Percentiles rank a stretch among this genome's conserved stretches.
Conservation (phyloP, 495 filamentous ascomycete genomes). For the Aspergillus haitiensis region DNA sequence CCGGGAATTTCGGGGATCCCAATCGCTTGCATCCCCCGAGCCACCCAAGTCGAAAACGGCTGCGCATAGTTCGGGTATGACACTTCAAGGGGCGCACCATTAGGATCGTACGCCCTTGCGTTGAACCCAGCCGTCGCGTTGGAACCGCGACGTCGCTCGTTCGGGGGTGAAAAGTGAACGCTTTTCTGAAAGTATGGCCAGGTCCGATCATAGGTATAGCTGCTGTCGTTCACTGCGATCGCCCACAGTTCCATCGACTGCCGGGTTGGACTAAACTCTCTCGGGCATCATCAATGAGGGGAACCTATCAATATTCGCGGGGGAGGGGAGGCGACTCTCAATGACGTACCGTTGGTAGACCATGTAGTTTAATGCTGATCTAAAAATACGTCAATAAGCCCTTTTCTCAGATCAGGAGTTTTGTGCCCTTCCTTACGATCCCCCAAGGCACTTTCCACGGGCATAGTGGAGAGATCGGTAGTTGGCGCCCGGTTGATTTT, state of each 20-base stretch:
- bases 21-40: conserved; percentile 37
- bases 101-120: conserved; percentile 29
- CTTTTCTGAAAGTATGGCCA: conserved; percentile 58
- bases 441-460: conserved; percentile 37
- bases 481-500: conserved; percentile 38
- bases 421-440: conserved; percentile 26
- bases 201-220: conserved; percentile 52
- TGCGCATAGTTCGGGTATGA: conserved; percentile 52
- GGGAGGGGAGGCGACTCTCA: no score
- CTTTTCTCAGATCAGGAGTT: neutral
- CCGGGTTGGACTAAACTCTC: conserved; percentile 5
- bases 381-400: neutral
- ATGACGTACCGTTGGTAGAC: conserved; percentile 39
- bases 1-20: conserved; percentile 38
- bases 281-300: neutral
- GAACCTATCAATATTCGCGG: neutral
- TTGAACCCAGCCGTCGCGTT: conserved; percentile 51
- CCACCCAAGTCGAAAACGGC: conserved; percentile 45
- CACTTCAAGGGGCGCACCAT: conserved; percentile 49
- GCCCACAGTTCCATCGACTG: conserved; percentile 57
- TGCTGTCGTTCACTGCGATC: conserved; percentile 52
- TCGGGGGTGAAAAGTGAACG: conserved; percentile 52
- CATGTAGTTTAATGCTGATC: conserved; percentile 54
- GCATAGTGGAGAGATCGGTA: conserved; percentile 40
- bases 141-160: conserved; percentile 27